A percentile compares a stretch with the other conserved stretches of the same genome.
These are phyloP conservation scores for Phytophthora cajani DNA, from an alignment of 352 stramenopile genomes.

Conservation along the genomic window DNA sequence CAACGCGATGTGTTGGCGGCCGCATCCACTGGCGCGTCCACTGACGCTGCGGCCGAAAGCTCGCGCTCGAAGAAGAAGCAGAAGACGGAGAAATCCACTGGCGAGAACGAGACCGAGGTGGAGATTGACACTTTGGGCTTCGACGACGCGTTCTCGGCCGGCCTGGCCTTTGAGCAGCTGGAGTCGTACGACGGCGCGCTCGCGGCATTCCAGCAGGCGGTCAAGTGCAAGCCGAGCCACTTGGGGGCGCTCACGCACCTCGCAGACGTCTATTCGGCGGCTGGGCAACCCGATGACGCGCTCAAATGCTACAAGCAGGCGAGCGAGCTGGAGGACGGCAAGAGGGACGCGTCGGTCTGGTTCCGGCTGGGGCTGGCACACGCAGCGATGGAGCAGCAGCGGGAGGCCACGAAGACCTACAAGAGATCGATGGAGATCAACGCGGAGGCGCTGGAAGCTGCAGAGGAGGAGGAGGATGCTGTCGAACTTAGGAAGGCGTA, in stretches of 20 bases:
- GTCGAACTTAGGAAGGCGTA: conserved; percentile 51
- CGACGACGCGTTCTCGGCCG: conserved; percentile 65
- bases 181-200: conserved; percentile 55
- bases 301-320: conserved; percentile 48
- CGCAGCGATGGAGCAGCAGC: conserved; percentile 44
- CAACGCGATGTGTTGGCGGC: conserved; percentile 23
- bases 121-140: conserved; percentile 61
- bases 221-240: conserved; percentile 48
- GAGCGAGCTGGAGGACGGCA: conserved; percentile 34
- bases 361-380: conserved; percentile 55
- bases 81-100: conserved; percentile 36
- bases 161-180: conserved; percentile 72
- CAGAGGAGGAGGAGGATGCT: conserved; percentile 14
- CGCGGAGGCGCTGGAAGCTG: conserved; percentile 26
- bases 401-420: conserved; percentile 44
- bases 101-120: conserved; percentile 42
- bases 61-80: conserved; percentile 33
- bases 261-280: conserved; percentile 51
- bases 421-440: conserved; percentile 42
- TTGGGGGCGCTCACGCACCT: conserved; percentile 56
- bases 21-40: neutral
- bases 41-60: conserved; percentile 12
- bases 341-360: conserved; percentile 57
- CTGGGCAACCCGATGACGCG: conserved; percentile 41
- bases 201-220: conserved; percentile 49